These are phyloP conservation scores for Asclepias syriaca DNA, from an alignment of 257 asterid genomes.

Conservation along the genomic window DNA sequence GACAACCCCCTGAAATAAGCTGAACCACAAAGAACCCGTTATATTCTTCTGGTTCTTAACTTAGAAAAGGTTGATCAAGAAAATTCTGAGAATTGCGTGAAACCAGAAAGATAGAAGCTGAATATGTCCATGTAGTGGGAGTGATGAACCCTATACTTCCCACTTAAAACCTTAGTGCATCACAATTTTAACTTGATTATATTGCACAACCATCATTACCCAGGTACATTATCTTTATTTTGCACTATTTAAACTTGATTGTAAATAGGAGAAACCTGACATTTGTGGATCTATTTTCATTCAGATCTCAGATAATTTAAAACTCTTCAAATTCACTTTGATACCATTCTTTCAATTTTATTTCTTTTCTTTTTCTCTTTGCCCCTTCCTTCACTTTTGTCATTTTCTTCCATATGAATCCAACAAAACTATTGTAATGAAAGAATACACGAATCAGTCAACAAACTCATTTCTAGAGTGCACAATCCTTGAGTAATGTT, in stretches of 20 bases:
- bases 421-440: neutral
- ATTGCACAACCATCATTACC: neutral
- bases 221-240: neutral
- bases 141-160: neutral
- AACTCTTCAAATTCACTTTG: neutral
- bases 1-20: neutral
- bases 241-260: neutral
- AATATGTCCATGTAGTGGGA: neutral
- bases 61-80: neutral
- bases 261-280: neutral
- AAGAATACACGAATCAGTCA: neutral
- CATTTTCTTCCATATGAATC: no score
- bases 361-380: no score
- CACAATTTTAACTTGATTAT: neutral
- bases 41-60: neutral
- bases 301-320: neutral
- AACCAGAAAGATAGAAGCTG: neutral
- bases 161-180: neutral
- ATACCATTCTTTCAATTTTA: neutral
- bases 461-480: neutral
- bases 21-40: neutral
- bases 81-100: neutral
- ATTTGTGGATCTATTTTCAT: neutral
- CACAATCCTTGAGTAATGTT: no score
- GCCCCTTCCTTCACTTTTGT: no score